phyloP scores from a whole-genome alignment of 2,329 filamentous ascomycete species.

The Penicillium sp. region DNA sequence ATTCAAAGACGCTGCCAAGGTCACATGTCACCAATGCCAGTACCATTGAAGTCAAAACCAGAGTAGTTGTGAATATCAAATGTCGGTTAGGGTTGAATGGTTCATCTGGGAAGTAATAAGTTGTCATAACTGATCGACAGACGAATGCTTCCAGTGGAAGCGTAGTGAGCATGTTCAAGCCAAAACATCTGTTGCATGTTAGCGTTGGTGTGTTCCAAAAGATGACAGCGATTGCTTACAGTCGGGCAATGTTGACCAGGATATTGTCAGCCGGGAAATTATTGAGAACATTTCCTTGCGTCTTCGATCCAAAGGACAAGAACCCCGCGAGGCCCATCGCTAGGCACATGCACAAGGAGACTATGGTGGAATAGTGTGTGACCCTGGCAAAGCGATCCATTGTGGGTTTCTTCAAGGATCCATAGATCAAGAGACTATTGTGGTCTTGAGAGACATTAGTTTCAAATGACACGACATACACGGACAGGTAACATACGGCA shows the following conservation, averaged over 20 bases:
- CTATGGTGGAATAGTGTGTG: conserved; percentile 86
- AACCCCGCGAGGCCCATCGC: conserved; percentile 86
- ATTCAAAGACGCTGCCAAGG: conserved; percentile 87
- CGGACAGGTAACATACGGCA: conserved; percentile 51
- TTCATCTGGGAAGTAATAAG: conserved; percentile 70
- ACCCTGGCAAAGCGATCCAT: conserved; percentile 91
- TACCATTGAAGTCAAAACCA: conserved; percentile 75
- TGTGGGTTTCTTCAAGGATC: conserved; percentile 87
- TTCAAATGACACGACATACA: neutral
- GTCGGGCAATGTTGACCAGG: conserved; percentile 89
- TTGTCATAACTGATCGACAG: conserved; percentile 92
- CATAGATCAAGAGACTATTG: conserved; percentile 96
- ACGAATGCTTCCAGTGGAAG: conserved; percentile 96
- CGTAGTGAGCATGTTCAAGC: conserved; percentile 97
- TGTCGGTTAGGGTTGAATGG: conserved; percentile 82
- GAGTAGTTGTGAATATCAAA: conserved; percentile 76
- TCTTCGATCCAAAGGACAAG: conserved; percentile 87
- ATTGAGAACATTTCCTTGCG: conserved; percentile 93
- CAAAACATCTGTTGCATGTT: conserved; percentile 65
- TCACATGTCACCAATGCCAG: conserved; percentile 87
- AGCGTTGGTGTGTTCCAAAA: conserved; percentile 14
- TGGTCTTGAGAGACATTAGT: conserved; percentile 58
- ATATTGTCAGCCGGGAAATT: conserved; percentile 90
- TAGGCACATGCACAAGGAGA: conserved; percentile 90
- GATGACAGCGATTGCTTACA: conserved; percentile 47